Percentiles rank a stretch among this genome's conserved stretches.
These are phyloP conservation scores for Sordaria brevicollis DNA, from an alignment of 495 filamentous ascomycete genomes.

Conservation along the genomic window DNA sequence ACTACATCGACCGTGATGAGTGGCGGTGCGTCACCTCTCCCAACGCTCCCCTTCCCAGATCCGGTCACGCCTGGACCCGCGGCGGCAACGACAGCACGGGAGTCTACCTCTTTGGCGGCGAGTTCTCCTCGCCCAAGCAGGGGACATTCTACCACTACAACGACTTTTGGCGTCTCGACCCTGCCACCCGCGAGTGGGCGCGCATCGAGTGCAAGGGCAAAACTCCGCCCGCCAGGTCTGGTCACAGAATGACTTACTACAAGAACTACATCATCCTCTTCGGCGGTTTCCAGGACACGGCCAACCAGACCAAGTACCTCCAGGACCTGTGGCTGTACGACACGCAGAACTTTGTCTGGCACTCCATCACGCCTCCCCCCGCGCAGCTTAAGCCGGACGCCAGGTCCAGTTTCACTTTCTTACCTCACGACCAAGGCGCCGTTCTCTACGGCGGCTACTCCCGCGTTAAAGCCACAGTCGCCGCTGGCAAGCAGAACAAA, in stretches of 20 bases:
- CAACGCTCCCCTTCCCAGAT: slow-evolving; percentile 83
- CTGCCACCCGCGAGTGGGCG: slow-evolving; percentile 75
- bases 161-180: slow-evolving; percentile 91
- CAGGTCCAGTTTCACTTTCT: slow-evolving; percentile 77
- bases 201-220: slow-evolving; percentile 81
- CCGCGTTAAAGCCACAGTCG: slow-evolving; percentile 60
- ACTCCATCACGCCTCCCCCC: slow-evolving; percentile 56
- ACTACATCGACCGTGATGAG: slow-evolving; percentile 73
- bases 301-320: slow-evolving; percentile 84
- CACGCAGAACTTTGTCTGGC: slow-evolving; percentile 62
- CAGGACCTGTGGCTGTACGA: slow-evolving; percentile 56
- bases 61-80: slow-evolving; percentile 86
- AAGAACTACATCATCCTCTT: slow-evolving; percentile 48
- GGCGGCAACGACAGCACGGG: slow-evolving; percentile 70
- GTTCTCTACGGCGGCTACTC: slow-evolving; percentile 91
- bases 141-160: slow-evolving; percentile 99
- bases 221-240: slow-evolving; percentile 78
- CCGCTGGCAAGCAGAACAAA: slow-evolving; percentile 47
- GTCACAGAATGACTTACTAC: slow-evolving; percentile 90
- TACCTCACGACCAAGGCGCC: slow-evolving; percentile 82
- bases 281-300: slow-evolving; percentile 83
- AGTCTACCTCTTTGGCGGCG: slow-evolving; percentile 85
- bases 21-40: slow-evolving; percentile 84
- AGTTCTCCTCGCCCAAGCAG: slow-evolving; percentile 67
- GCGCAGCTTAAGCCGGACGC: slow-evolving; percentile 81